Evolutionary conservation across 2,329 filamentous ascomycete genomes (phyloP).

Genomic region (Calonectria hongkongensis): DNA sequence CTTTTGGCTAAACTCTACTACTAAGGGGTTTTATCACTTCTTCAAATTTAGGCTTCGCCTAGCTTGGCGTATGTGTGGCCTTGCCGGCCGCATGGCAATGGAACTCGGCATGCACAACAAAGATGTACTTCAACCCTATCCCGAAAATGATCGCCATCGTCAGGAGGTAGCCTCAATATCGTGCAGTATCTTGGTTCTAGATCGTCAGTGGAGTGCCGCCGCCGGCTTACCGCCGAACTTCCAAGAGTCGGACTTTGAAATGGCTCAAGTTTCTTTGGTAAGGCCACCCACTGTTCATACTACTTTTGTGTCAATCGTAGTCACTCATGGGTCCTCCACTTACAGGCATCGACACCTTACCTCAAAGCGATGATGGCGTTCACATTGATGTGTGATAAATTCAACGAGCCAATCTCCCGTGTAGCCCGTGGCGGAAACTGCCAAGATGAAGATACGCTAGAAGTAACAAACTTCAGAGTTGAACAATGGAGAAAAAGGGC

Average conservation of each 20-base stretch:
- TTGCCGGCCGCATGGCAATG: conserved; percentile 24
- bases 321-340: background rate
- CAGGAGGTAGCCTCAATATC: background rate
- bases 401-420: conserved; percentile 28
- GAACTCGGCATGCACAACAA: conserved; percentile 22
- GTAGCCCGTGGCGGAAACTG: conserved; percentile 15
- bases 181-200: conserved; percentile 5
- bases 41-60: conserved; percentile 1
- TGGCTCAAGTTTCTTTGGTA: conserved; percentile 20
- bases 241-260: conserved; percentile 29
- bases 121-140: background rate
- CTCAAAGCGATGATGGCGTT: conserved; percentile 28
- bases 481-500: conserved; percentile 26
- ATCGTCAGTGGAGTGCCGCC: conserved; percentile 26
- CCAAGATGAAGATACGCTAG: conserved; percentile 23
- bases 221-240: conserved; percentile 22
- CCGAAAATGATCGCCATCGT: background rate
- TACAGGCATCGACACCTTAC: conserved; percentile 11
- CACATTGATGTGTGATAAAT: conserved; percentile 25
- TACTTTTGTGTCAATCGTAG: background rate
- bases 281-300: background rate
- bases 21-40: conserved; percentile 23
- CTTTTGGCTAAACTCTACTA: background rate
- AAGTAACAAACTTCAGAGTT: conserved; percentile 23
- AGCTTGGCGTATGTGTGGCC: conserved; percentile 23